A percentile compares a stretch with the other conserved stretches of the same genome.
phyloP scores from a whole-genome alignment of 2,329 filamentous ascomycete species.

The Coniochaeta hoffmannii region DNA sequence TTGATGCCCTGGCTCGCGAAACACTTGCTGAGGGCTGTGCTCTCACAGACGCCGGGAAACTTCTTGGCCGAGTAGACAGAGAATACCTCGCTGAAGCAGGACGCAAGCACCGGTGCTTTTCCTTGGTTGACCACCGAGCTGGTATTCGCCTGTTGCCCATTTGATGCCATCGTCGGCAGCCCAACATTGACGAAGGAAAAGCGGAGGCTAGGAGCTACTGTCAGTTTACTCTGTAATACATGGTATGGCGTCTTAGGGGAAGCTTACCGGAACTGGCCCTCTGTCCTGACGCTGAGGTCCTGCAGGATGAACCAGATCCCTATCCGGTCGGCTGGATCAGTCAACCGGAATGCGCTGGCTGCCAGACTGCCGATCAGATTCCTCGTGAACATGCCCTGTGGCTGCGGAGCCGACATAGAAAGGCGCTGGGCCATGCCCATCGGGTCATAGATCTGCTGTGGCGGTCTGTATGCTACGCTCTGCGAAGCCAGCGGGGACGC shows the following conservation, averaged over 20 bases:
- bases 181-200: conserved; percentile 83
- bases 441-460: conserved; percentile 25
- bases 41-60: conserved; percentile 95
- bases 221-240: conserved; percentile 2
- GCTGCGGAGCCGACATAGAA: conserved; percentile 37
- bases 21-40: conserved; percentile 80
- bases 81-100: conserved; percentile 81
- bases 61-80: conserved; percentile 96
- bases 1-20: conserved; percentile 95
- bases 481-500: conserved; percentile 10
- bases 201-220: conserved; percentile 37
- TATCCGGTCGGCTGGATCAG: conserved; percentile 69
- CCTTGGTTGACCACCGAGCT: conserved; percentile 58
- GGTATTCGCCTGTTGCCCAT: conserved; percentile 28
- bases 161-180: conserved; percentile 29
- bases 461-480: conserved; percentile 20
- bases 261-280: conserved; percentile 77
- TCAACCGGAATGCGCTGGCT: conserved; percentile 79
- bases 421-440: conserved; percentile 23
- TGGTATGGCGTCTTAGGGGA: neutral
- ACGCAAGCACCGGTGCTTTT: conserved; percentile 74
- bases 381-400: conserved; percentile 82
- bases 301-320: conserved; percentile 97
- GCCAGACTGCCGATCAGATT: conserved; percentile 91
- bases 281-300: conserved; percentile 88